Conservation (phyloP, 129 eudicot species). For the Deinandra increscens region DNA sequence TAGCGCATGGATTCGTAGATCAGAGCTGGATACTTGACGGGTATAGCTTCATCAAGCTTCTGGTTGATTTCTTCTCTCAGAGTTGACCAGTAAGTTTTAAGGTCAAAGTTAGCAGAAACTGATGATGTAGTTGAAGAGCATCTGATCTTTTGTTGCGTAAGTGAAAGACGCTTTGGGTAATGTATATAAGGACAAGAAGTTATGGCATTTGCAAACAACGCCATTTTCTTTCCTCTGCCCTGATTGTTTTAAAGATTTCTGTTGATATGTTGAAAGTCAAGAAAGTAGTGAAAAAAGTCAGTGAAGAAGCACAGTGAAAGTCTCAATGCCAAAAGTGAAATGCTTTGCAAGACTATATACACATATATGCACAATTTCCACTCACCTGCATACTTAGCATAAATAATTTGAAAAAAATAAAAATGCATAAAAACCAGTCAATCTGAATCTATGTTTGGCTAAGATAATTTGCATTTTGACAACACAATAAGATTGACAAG, state of each 20-base stretch:
- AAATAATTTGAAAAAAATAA: too few relatives aligned
- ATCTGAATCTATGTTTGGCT: too few relatives aligned
- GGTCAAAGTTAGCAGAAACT: slow-evolving; percentile 57
- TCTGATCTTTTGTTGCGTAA: slow-evolving; percentile 33
- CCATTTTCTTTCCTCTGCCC: slow-evolving; percentile 8
- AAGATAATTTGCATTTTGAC: too few relatives aligned
- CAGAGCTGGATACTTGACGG: slow-evolving; percentile 69
- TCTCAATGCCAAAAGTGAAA: too few relatives aligned
- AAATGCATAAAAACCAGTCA: too few relatives aligned
- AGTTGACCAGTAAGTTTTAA: slow-evolving; percentile 78
- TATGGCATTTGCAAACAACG: slow-evolving; percentile 43
- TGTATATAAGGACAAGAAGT: slow-evolving; percentile 34
- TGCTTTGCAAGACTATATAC: too few relatives aligned
- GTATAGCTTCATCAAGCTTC: slow-evolving; percentile 84
- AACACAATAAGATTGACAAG: too few relatives aligned
- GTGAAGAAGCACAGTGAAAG: too few relatives aligned
- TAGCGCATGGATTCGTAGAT: slow-evolving; percentile 96
- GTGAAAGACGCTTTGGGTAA: slow-evolving; percentile 31
- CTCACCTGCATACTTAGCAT: too few relatives aligned
- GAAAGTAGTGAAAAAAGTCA: too few relatives aligned
- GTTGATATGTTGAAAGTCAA: not conserved
- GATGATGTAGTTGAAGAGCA: slow-evolving; percentile 45
- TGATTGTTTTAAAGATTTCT: not conserved
- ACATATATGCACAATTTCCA: too few relatives aligned
- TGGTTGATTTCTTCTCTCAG: slow-evolving; percentile 67